Evolutionary conservation across 805 yeast species (phyloP).

Genomic region (Ogataea allantospora): DNA sequence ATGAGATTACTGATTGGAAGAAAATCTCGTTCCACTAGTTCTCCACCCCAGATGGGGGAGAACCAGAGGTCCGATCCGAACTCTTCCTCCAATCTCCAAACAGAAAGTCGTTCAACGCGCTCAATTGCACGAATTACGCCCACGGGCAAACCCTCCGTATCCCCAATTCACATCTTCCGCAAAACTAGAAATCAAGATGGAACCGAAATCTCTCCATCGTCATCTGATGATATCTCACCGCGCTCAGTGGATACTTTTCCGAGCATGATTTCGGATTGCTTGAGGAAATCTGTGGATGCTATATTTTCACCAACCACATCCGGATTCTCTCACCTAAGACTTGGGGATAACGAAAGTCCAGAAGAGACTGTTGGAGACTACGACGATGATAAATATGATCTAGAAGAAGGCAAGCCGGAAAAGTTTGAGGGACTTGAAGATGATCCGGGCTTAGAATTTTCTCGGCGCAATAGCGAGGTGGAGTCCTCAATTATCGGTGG

Average conservation of each 20-base stretch:
- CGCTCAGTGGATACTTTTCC: slow-evolving; percentile 5
- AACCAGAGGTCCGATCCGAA: neutral
- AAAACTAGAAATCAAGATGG: slow-evolving; percentile 4
- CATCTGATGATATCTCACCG: slow-evolving; percentile 1
- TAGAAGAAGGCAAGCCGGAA: neutral
- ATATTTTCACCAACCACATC: slow-evolving; percentile 1
- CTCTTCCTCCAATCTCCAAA: neutral
- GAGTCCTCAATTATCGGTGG: slow-evolving; percentile 56
- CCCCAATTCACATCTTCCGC: slow-evolving; percentile 13
- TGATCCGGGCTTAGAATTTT: neutral
- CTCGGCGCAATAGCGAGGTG: slow-evolving; percentile 18
- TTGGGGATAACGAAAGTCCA: no score
- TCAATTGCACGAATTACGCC: slow-evolving; percentile 7
- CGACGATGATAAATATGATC: slow-evolving; percentile 21
- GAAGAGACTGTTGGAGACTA: slow-evolving; percentile 28
- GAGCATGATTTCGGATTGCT: neutral
- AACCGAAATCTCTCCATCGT: neutral
- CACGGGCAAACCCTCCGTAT: slow-evolving; percentile 8
- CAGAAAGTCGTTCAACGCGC: neutral
- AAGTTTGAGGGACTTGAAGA: neutral
- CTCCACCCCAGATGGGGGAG: slow-evolving; percentile 2
- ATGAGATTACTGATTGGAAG: slow-evolving; percentile 8
- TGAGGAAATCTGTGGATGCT: slow-evolving; percentile 7
- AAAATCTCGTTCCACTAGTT: slow-evolving; percentile 7
- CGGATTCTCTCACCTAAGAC: slow-evolving; percentile 1